These are phyloP conservation scores for Torulaspora globosa DNA, from an alignment of 1,139 yeast species.

Conservation along the genomic window DNA sequence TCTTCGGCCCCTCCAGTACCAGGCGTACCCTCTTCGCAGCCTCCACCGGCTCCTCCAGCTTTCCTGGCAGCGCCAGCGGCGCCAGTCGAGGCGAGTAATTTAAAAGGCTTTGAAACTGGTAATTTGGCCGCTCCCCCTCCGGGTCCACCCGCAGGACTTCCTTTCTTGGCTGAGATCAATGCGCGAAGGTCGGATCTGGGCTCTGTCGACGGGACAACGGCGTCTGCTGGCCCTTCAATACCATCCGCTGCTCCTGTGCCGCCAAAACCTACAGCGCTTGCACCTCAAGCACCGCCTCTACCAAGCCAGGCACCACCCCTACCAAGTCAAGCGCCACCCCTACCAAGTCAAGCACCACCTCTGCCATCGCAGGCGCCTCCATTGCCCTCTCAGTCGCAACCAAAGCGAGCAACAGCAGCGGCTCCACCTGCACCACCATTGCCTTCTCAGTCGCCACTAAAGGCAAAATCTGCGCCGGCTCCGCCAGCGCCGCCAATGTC, in stretches of 20 bases:
- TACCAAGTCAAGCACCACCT: constrained; percentile 9
- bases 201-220: constrained; percentile 13
- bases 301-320: constrained; percentile 18
- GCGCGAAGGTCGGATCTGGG: constrained; percentile 26
- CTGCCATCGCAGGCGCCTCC: constrained; percentile 19
- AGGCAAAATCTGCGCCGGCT: constrained; percentile 20
- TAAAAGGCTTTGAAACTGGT: constrained; percentile 5
- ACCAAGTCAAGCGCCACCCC: constrained; percentile 6
- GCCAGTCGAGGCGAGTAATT: background rate
- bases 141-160: constrained; percentile 18
- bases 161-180: constrained; percentile 27
- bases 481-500: constrained; percentile 28
- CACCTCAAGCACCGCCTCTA: constrained; percentile 6
- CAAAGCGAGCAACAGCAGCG: background rate
- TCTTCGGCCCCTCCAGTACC: constrained; percentile 25
- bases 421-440: constrained; percentile 30
- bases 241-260: background rate
- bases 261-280: background rate
- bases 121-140: constrained; percentile 14
- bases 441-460: constrained; percentile 20
- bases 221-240: constrained; percentile 6
- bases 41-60: constrained; percentile 34
- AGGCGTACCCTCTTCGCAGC: constrained; percentile 25
- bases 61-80: constrained; percentile 10
- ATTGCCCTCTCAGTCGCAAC: constrained; percentile 12